Base-by-base conservation (phyloP, 2,329 filamentous ascomycete species). In the Thermothelomyces thermophilus region DNA sequence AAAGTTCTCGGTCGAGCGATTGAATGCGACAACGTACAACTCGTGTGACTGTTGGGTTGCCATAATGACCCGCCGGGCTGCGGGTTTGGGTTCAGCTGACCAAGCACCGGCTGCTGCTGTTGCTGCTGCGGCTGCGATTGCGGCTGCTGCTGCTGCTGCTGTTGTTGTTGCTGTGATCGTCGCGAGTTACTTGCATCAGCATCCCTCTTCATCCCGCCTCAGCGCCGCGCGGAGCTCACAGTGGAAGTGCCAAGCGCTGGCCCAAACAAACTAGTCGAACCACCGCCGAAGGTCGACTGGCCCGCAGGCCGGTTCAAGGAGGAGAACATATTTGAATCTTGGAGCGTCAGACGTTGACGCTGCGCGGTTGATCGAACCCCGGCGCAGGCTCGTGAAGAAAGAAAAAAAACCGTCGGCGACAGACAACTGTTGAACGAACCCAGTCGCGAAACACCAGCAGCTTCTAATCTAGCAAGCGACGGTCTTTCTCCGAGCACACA, bases 11-110 rank as follows among this genome's bases (percentile, higher is more conserved):
- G 14, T 16, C n/a, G 14, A 35, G 13, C 6, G 6, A n/a, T 35
- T 35, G 3, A 6, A n/a, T 7, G 31, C 14, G 22, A 24, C 13
- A 39, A 53, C 51, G 7, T 70, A 78, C 75, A 72, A 45, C 70
- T 72, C 19, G 71, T 71, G 37, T 73, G 71, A 58, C 71, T 74
- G 50, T 71, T 72, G 1, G 75, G 74, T 52, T 77, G 74, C 74
- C 76, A 79, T 58, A 77, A 63, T 8, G 75, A 77, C 56, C 67
- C 73, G 11, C 72, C 73, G 13, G 75, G 64, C 56, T 75, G 67
- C 11, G 57, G 59, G 50, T 67, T 59, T 30, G 47, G 30, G 19
- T 55, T 59, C 16, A 39, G 50, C 43, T 62, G 24, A 9, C 24
- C 24, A 9, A 26, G 59, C 16, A 53, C 51, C 44, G 62, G 62